phyloP scores from a whole-genome alignment of 805 yeast genomes.

The Yamadazyma sp. region DNA sequence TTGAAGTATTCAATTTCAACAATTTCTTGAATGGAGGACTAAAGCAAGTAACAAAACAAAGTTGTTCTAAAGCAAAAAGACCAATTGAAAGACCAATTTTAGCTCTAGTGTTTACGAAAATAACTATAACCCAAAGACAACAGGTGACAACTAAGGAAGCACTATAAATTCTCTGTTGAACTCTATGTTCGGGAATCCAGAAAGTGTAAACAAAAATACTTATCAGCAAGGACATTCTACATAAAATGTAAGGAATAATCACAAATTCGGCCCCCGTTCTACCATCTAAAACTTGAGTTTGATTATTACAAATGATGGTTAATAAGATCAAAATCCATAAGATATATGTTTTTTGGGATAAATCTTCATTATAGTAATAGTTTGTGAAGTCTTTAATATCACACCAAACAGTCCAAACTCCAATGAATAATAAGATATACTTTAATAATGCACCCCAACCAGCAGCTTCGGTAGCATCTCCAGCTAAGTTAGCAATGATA shows the following conservation, averaged over 20 bases:
- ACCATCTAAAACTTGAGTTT: constrained; percentile 28
- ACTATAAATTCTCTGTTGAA: constrained; percentile 45
- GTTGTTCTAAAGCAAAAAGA: constrained; percentile 40
- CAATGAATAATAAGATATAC: constrained; percentile 50
- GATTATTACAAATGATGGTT: constrained; percentile 51
- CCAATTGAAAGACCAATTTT: constrained; percentile 45
- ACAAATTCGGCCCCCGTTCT: constrained; percentile 39
- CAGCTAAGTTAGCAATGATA: constrained; percentile 57
- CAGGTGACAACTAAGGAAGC: constrained; percentile 28
- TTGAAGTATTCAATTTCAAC: constrained; percentile 44
- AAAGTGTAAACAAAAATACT: constrained; percentile 39
- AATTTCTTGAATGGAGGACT: constrained; percentile 48
- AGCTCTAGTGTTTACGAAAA: constrained; percentile 44
- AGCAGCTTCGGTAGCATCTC: constrained; percentile 49
- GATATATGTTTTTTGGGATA: constrained; percentile 50
- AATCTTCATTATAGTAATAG: constrained; percentile 59
- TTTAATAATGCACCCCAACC: constrained; percentile 44
- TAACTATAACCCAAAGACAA: constrained; percentile 49
- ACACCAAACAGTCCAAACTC: constrained; percentile 65
- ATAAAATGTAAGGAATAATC: constrained; percentile 47
- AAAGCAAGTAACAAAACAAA: constrained; percentile 31
- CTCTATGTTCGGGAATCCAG: constrained; percentile 48
- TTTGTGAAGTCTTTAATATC: constrained; percentile 63
- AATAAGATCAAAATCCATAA: constrained; percentile 52
- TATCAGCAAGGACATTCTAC: constrained; percentile 39